Evolutionary conservation across 225 moss, liverwort and hornwort species (phyloP).

Genomic region (Physcomitrium patens): DNA sequence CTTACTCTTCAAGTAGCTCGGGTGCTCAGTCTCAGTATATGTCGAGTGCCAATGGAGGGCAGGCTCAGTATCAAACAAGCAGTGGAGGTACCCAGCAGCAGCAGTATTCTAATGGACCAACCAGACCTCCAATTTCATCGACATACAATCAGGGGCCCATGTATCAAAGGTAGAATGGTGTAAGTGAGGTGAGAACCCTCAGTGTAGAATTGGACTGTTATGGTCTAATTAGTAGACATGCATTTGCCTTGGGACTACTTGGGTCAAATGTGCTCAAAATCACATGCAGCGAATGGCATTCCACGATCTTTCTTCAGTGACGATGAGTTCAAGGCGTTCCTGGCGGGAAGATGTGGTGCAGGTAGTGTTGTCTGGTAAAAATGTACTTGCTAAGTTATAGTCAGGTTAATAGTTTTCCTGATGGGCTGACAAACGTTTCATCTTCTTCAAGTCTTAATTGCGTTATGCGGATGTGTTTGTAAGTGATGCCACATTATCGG

Average conservation of each 20-base stretch:
- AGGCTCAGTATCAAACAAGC: constrained; percentile 54
- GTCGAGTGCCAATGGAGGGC: constrained; percentile 47
- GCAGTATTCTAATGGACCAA: constrained; percentile 66
- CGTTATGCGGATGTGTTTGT: constrained; percentile 38
- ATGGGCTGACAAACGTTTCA: constrained; percentile 53
- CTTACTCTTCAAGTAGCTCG: constrained; percentile 50
- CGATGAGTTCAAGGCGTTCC: constrained; percentile 28
- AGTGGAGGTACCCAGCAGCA: constrained; percentile 56
- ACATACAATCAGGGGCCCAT: constrained; percentile 64
- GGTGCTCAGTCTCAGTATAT: constrained; percentile 49
- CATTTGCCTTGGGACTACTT: constrained; percentile 61
- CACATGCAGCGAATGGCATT: constrained; percentile 48
- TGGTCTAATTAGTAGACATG: constrained; percentile 49
- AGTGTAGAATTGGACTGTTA: constrained; percentile 45
- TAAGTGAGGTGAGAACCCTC: constrained; percentile 70
- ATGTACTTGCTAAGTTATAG: constrained; percentile 47
- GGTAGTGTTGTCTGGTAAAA: constrained; percentile 61
- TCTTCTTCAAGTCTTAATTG: constrained; percentile 39
- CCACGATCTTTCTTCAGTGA: constrained; percentile 28
- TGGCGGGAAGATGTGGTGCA: constrained; percentile 43
- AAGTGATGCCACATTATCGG: constrained; percentile 44
- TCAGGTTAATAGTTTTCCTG: constrained; percentile 55
- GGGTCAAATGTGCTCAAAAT: constrained; percentile 48
- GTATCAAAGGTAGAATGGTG: constrained; percentile 74
- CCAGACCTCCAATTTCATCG: constrained; percentile 51